These are phyloP conservation scores for Nymphaea thermarum DNA, from an alignment of 164 flowering plant genomes.

Conservation along the genomic window DNA sequence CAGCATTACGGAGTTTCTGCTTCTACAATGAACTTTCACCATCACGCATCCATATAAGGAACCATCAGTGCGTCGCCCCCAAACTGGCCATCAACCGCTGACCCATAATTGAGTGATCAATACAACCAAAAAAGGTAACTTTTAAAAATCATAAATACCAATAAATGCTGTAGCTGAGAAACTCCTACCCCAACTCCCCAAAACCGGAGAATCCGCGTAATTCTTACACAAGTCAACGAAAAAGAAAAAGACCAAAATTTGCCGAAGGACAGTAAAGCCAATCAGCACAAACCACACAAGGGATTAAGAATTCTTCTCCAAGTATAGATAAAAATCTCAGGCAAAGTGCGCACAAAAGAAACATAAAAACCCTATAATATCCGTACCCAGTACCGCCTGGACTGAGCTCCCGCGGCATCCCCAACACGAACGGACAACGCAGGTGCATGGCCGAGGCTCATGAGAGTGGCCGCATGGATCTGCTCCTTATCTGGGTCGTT, in stretches of 20 bases:
- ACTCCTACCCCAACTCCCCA: too few species aligned
- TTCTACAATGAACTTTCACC: neutral
- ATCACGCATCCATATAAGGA: neutral
- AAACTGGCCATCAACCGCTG: neutral
- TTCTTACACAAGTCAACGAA: too few species aligned
- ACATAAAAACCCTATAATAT: neutral
- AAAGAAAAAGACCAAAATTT: too few species aligned
- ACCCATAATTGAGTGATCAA: neutral
- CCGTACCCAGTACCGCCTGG: constrained; percentile 74
- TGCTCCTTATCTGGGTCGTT: constrained; percentile 43
- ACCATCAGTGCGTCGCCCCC: neutral
- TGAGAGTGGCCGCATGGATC: constrained; percentile 70
- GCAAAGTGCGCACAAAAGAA: neutral
- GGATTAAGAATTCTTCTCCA: too few species aligned
- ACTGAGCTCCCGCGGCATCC: constrained; percentile 30
- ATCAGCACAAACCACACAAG: too few species aligned
- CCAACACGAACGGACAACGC: constrained; percentile 21
- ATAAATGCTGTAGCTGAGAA: too few species aligned
- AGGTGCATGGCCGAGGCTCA: constrained; percentile 13
- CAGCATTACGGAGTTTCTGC: too few species aligned
- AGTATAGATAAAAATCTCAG: too few species aligned
- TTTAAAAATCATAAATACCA: too few species aligned
- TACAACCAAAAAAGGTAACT: neutral
- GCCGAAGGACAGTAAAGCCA: too few species aligned
- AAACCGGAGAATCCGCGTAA: too few species aligned